These are phyloP conservation scores for Conringia planisiliqua DNA, from an alignment of 345 rosid species.

Conservation along the genomic window DNA sequence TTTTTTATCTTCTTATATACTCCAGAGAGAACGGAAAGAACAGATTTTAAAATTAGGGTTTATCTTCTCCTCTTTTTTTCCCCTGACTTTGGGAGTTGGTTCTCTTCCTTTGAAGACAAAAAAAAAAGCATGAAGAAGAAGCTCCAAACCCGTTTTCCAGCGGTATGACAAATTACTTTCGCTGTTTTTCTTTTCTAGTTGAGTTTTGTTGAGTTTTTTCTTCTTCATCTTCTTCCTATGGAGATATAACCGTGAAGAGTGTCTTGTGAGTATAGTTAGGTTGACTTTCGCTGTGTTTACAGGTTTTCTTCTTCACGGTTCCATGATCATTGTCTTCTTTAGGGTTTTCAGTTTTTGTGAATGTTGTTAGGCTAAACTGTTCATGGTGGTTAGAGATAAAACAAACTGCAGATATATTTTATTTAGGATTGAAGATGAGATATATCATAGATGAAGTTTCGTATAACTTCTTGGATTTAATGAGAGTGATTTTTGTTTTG, in stretches of 20 bases:
- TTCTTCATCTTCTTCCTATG: neutral
- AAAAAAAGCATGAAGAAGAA: conserved; percentile 32
- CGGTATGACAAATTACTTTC: conserved; percentile 11
- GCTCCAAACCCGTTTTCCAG: conserved; percentile 39
- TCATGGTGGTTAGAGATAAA: neutral
- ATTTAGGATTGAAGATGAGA: neutral
- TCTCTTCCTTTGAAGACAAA: neutral
- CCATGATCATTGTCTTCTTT: conserved; percentile 13
- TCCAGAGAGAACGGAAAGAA: neutral
- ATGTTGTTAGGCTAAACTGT: neutral
- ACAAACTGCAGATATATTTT: neutral
- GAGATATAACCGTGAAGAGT: neutral
- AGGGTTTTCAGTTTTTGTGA: neutral
- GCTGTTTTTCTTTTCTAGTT: neutral
- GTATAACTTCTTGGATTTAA: neutral
- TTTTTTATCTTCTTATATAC: conserved; percentile 11
- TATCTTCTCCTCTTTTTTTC: neutral
- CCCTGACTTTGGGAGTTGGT: conserved; percentile 4
- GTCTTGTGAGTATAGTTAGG: neutral
- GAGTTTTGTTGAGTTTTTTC: neutral
- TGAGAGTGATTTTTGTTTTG: neutral
- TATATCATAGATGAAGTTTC: neutral
- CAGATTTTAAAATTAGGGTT: conserved; percentile 30
- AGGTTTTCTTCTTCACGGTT: neutral
- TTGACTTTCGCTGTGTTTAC: neutral